Evolutionary conservation across 1,139 yeast genomes (phyloP), one percentile per base, ranked within the genome.

Genomic region (Candida neerlandica): DNA sequence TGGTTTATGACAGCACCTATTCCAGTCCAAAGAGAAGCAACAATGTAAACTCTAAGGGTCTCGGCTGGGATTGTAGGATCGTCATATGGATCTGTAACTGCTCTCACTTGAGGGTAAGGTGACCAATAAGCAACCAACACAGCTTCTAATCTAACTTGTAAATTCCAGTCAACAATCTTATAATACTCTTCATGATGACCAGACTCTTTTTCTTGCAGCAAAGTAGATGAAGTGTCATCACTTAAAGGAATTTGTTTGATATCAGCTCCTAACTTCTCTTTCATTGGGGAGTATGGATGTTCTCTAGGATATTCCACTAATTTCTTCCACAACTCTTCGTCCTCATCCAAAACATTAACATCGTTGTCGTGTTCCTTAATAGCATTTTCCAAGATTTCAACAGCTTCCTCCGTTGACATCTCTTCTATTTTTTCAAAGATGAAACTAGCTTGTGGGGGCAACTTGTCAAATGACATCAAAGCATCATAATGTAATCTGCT

Each of bases 91-190:
- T 76, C 78, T 18, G 82, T 71, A 27, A 82, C 79, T 2, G 89
- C 73, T 54, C 89, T 71, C 1, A 85, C 87, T 62, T 84, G 88
- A 3, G 85, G 81, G 59, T 84, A 84, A 1, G 87, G 86, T 1
- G 87, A 82, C 61, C 76, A 78, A 59, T 68, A 81, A 41, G 75
- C 69, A 46, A 78, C 66, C 46, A 84, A 62, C 10, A 73, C 74
- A 1, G 84, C 85, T 46, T 73, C 71, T 37, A 75, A 57, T 50
- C 66, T 69, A 6, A 61, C 59, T 50, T 67, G 67, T 37, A 75
- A 62, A 10, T 59, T 61, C 61, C 71, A 69, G 26, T 67, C 59
- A 15, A 48, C 48, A 32, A 51, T 50, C 3, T 41, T 33, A 11
- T 47, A 26, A 9, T 5, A 5, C 3, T 1, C 16, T 14, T 11